Base-by-base conservation (phyloP, 371 early-diverging fungal genomes). In the Funneliformis caledonium region DNA sequence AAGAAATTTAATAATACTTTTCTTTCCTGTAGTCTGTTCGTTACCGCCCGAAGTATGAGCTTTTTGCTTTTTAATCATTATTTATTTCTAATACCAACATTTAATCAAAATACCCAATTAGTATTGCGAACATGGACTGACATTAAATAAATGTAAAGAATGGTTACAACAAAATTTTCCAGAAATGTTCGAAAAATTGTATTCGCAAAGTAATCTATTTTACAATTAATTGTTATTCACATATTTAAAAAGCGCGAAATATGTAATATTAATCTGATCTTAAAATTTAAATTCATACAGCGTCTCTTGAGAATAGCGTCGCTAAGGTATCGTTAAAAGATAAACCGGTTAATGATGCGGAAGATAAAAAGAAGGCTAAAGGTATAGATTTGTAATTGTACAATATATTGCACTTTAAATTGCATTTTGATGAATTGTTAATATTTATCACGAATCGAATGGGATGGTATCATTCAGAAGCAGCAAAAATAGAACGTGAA, bases 71-170 rank as follows among this genome's bases (percentile, higher is more conserved):
- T 48, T 4, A 50, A 37, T 50, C 48, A 33, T 73, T 11, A 6
- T 42, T 43, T 56, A 16, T 74, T 60, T 83, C 19, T 76, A 11
- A 14, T 70, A 52, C 52, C 68, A 48, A 43, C 62, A 45, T 45
- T 68, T 56, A 14, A 37, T 37, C 37, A 37, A 37, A 37, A 37
- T 81, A 26, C 9, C 0, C 19, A 31, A 62, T 33, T 50, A 97
- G 95, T 96, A 94, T 86, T 97, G 97, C 88, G 95, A 94, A 88
- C 96, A 92, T 81, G 94, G 95, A n/a, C 90, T 93, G 56, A 91
- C 93, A 7, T 87, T 89, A 50, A 92, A 91, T 59, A 92, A 94
- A 82, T 97, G 97, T 87, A 92, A 94, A 83, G 83, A 88, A 33
- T 96, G 96, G 96, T 85, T 96, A 65, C 85, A 87, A 73, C 87